Percentiles rank a stretch among this genome's conserved stretches.
phyloP scores from a whole-genome alignment of 192 early-diverging fungal genomes.

The Coemansia sp. region DNA sequence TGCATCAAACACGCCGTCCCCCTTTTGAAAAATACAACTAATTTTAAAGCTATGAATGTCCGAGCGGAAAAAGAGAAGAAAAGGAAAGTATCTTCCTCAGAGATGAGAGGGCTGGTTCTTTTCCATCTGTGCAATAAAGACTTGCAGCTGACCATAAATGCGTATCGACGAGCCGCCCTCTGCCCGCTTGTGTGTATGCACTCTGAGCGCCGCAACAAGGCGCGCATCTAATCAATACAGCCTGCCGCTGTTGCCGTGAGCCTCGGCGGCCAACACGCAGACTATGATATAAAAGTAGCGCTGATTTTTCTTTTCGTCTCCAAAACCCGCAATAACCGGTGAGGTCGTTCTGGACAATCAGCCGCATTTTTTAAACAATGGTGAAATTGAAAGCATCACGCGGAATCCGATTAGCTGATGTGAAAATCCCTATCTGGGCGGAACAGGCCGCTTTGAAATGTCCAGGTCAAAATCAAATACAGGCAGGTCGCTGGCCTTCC shows the following conservation, averaged over 20 bases:
- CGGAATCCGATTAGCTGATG: neutral
- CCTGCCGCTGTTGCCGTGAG: too few relatives aligned
- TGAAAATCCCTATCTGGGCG: neutral
- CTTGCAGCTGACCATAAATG: neutral
- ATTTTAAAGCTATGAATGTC: neutral
- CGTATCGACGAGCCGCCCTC: neutral
- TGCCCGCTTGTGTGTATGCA: neutral
- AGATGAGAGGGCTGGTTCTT: neutral
- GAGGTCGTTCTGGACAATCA: constrained; percentile 21
- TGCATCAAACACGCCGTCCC: too few relatives aligned
- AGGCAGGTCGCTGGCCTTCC: constrained; percentile 27
- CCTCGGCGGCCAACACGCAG: neutral
- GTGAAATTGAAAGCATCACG: neutral
- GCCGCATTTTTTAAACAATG: neutral
- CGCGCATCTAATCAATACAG: neutral
- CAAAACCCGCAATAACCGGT: constrained; percentile 14
- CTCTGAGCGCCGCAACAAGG: neutral
- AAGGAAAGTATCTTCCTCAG: neutral
- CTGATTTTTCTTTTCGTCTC: neutral
- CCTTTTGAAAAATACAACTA: constrained; percentile 1
- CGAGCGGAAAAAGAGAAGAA: neutral
- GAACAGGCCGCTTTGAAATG: constrained; percentile 9
- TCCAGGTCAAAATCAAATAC: constrained; percentile 34
- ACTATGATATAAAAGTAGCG: neutral
- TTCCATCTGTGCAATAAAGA: neutral